A percentile compares a stretch with the other conserved stretches of the same genome.
These are phyloP conservation scores for Fusarium sp. DNA, from an alignment of 2,329 filamentous ascomycete genomes.

Conservation along the genomic window DNA sequence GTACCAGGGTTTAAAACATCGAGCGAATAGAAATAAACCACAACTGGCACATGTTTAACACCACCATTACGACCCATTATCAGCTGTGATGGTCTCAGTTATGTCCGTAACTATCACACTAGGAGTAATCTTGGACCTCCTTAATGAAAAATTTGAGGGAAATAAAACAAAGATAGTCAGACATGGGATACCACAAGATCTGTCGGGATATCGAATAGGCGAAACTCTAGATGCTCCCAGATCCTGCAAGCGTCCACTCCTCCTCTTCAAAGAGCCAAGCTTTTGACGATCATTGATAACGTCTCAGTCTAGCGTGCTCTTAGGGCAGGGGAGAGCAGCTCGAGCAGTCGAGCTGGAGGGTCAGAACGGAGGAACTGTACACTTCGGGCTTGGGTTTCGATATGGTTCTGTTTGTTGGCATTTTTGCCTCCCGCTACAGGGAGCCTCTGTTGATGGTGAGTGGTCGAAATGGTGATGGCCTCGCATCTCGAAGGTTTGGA, in stretches of 20 bases:
- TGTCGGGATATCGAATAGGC: slow-evolving; percentile 33
- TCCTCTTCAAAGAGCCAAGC: slow-evolving; percentile 6
- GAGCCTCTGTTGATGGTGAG: not conserved
- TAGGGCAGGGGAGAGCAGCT: slow-evolving; percentile 8
- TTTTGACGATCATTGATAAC: slow-evolving; percentile 27
- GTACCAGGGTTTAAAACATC: slow-evolving; percentile 14
- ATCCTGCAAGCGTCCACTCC: slow-evolving; percentile 40
- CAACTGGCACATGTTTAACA: not conserved
- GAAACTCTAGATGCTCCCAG: slow-evolving; percentile 31
- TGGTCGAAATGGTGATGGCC: slow-evolving; percentile 10
- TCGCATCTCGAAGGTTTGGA: slow-evolving; percentile 23
- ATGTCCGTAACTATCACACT: slow-evolving; percentile 16
- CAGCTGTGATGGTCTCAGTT: slow-evolving; percentile 7
- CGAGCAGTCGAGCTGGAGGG: not conserved
- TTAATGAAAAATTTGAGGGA: not conserved
- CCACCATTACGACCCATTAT: slow-evolving; percentile 7
- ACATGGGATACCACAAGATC: slow-evolving; percentile 26
- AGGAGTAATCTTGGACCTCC: slow-evolving; percentile 26
- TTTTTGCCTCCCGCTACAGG: slow-evolving; percentile 37
- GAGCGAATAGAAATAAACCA: slow-evolving; percentile 12
- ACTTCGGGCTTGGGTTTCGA: slow-evolving; percentile 21
- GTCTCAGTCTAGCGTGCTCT: slow-evolving; percentile 15
- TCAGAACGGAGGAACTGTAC: slow-evolving; percentile 21
- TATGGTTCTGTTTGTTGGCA: slow-evolving; percentile 21
- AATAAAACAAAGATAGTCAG: not conserved